Base-by-base conservation (phyloP, 345 rosid species). In the Populus nigra region DNA sequence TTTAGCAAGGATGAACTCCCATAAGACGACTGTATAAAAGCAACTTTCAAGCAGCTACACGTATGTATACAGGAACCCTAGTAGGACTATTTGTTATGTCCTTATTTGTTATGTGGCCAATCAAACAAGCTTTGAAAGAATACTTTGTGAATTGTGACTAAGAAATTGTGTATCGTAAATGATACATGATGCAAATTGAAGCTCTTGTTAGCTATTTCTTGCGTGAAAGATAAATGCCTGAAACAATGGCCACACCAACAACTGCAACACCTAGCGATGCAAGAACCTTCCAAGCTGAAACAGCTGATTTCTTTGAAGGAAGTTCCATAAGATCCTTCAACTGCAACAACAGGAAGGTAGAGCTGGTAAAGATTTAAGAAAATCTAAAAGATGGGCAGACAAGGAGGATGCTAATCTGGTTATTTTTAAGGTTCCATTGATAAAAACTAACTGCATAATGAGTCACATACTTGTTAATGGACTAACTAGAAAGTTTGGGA, bases 171-270 rank as follows among this genome's bases (percentile, higher is more conserved):
- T n/a, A n/a, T 33, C 18, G 63, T 35, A 38, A 45, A 33, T 53
- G 73, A 68, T 27, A 10, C 5, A 5, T 31, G 69, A 11, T 18
- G 38, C 15, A 23, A 73, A 38, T 23, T 8, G 12, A 68, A 27
- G 67, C 68, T 55, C 8, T 2, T 1, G 29, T 29, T 27, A 74
- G 12, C 78, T 83, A 93, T 74, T 87, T 90, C 88, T 86, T 92
- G 83, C 89, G 79, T 76, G 88, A 78, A 66, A 90, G 71, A 67
- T 87, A 88, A 74, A 92, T 84, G 38, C 96, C 97, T 0, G 97
- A 87, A 53, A 90, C 79, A 39, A 93, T 83, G 55, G 97, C 94
- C 47, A 85, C 93, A 43, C 97, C 93, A 45, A 90, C 91, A 70
- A 86, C 92, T 1, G 88, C 92, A 63, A 83, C 82, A n/a, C 93